Conservation (phyloP, 2,329 filamentous ascomycete species). For the Chalaropsis ovoidea region DNA sequence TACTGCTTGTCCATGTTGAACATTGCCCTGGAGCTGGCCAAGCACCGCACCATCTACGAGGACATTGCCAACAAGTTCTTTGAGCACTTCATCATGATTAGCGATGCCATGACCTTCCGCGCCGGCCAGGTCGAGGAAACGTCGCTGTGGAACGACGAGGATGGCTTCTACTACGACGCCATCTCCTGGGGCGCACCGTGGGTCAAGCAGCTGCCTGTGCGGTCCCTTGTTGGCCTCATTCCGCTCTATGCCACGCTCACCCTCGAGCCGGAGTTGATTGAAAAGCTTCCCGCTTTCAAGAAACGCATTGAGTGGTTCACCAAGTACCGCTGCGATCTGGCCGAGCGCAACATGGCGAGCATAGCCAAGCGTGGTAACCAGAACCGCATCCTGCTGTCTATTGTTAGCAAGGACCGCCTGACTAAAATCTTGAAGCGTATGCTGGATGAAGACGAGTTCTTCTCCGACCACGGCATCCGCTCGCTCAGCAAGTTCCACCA, state of each 20-base stretch:
- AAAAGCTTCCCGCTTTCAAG: conserved; percentile 86
- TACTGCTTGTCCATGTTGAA: conserved; percentile 96
- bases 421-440: conserved; percentile 82
- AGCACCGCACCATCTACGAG: conserved; percentile 89
- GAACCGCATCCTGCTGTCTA: conserved; percentile 72
- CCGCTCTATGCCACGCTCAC: conserved; percentile 88
- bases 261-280: conserved; percentile 84
- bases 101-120: conserved; percentile 88
- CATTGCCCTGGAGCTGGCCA: conserved; percentile 87
- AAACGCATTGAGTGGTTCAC: conserved; percentile 91
- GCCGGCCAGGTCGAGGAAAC: conserved; percentile 59
- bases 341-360: conserved; percentile 87
- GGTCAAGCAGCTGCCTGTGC: conserved; percentile 83
- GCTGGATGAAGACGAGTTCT: conserved; percentile 88
- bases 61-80: conserved; percentile 98
- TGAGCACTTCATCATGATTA: conserved; percentile 96
- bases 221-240: conserved; percentile 86
- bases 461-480: conserved; percentile 80
- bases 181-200: conserved; percentile 93
- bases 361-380: conserved; percentile 86
- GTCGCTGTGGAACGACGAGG: conserved; percentile 90
- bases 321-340: conserved; percentile 72
- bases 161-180: conserved; percentile 97
- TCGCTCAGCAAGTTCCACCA: conserved; percentile 89
- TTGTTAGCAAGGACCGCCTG: conserved; percentile 87